A percentile compares a stretch with the other conserved stretches of the same genome.
These are phyloP conservation scores for Melastoma malabathricum DNA, from an alignment of 345 rosid species.

Conservation along the genomic window DNA sequence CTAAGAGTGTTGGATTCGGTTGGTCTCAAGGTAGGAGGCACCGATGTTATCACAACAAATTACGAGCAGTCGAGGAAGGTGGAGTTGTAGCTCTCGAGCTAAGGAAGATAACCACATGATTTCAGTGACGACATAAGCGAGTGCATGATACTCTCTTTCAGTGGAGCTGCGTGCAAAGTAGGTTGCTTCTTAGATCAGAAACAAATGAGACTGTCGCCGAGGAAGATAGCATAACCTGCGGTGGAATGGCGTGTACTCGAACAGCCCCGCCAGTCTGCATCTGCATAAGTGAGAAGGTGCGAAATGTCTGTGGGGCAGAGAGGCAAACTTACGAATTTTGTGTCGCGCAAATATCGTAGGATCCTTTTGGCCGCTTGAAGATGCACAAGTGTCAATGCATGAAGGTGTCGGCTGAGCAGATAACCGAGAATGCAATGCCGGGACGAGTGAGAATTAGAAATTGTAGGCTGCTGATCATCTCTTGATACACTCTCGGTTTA, in stretches of 20 bases:
- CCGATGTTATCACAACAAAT: constrained; percentile 1
- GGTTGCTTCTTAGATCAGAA: not conserved
- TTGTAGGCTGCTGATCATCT: not conserved
- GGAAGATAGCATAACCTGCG: not conserved
- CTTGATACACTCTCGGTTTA: not conserved
- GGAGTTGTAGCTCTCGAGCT: not conserved
- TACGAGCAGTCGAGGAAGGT: not conserved
- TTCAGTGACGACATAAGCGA: not conserved
- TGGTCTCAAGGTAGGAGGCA: not conserved
- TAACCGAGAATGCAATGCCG: not conserved
- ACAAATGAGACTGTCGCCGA: not conserved
- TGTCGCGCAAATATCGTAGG: not conserved
- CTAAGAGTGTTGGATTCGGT: not conserved
- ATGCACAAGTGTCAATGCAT: not conserved
- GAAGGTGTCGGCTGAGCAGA: not conserved
- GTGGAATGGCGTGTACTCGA: not conserved
- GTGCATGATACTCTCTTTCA: not conserved
- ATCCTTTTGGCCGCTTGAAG: not conserved
- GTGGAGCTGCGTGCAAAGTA: not conserved
- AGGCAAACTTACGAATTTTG: not conserved
- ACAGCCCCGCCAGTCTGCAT: not conserved
- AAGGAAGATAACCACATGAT: not conserved
- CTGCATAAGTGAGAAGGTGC: not conserved
- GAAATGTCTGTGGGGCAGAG: not conserved
- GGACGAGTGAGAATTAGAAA: no score